Conservation (phyloP, 1,284 basidiomycete species). For the Puccinia brachypodii region DNA sequence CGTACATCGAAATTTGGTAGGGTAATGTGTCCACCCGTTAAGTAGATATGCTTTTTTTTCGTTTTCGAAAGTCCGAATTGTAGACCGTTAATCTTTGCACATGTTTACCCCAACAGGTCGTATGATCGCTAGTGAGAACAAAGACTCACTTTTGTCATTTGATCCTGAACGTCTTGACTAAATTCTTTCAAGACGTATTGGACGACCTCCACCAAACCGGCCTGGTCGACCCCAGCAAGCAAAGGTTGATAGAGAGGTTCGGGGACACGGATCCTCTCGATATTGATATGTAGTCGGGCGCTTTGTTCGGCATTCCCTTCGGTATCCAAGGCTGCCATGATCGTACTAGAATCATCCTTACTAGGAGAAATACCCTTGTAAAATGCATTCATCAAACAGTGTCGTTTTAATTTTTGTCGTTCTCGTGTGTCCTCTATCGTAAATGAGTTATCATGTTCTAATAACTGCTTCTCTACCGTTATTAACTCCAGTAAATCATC, state of each 20-base stretch:
- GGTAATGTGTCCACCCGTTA: constrained; percentile 78
- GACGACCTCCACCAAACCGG: constrained; percentile 85
- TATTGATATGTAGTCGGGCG: constrained; percentile 81
- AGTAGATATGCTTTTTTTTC: constrained; percentile 86
- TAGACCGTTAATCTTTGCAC: constrained; percentile 57
- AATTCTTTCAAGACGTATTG: constrained; percentile 84
- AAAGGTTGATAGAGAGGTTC: constrained; percentile 90
- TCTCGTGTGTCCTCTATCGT: constrained; percentile 78
- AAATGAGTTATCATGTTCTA: constrained; percentile 80
- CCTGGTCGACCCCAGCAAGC: constrained; percentile 92
- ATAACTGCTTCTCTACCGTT: constrained; percentile 74
- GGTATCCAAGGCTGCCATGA: constrained; percentile 53
- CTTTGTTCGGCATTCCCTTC: constrained; percentile 63
- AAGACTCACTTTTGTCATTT: constrained; percentile 63
- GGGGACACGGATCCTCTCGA: constrained; percentile 89
- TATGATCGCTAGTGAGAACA: background rate
- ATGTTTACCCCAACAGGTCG: background rate
- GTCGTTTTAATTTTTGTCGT: constrained; percentile 71
- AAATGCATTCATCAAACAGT: constrained; percentile 81
- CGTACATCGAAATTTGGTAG: constrained; percentile 72
- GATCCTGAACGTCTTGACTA: constrained; percentile 65
- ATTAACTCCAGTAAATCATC: constrained; percentile 77
- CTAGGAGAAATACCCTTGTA: constrained; percentile 64
- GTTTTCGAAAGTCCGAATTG: constrained; percentile 53
- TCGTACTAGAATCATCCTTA: constrained; percentile 64